These are phyloP conservation scores for Lichtheimia corymbifera DNA, from an alignment of 371 early-diverging fungal species.

Conservation along the genomic window DNA sequence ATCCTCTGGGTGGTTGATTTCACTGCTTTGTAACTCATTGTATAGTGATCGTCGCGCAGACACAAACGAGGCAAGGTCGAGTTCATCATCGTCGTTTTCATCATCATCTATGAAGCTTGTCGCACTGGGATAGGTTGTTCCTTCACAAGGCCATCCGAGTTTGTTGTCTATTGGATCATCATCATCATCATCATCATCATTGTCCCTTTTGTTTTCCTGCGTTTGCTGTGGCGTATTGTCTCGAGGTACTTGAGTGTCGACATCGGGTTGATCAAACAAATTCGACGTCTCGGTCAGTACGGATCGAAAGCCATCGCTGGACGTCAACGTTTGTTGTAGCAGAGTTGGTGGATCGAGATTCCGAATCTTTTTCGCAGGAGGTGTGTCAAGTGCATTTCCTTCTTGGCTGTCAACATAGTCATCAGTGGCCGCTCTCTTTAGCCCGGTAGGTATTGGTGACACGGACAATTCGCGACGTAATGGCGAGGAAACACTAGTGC, in stretches of 20 bases:
- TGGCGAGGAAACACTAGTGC: constrained; percentile 5
- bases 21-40: constrained; percentile 6
- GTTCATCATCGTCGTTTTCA: background rate
- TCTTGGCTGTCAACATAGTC: too few species aligned
- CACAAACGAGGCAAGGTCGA: background rate
- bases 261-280: constrained; percentile 7
- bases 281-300: constrained; percentile 5
- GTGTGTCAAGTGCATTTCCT: too few species aligned
- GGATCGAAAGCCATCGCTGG: background rate
- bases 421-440: too few species aligned
- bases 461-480: background rate
- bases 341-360: too few species aligned
- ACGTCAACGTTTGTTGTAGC: too few species aligned
- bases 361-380: too few species aligned
- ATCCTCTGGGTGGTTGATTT: background rate
- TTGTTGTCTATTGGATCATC: background rate
- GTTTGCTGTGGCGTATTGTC: background rate
- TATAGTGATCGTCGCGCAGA: constrained; percentile 7
- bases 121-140: background rate
- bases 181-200: background rate
- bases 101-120: background rate
- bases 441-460: too few species aligned
- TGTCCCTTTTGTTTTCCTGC: background rate
- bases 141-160: background rate
- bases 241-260: constrained; percentile 8